Base-by-base conservation (phyloP, 2,329 filamentous ascomycete species). In the Pestalotiopsis sp. region DNA sequence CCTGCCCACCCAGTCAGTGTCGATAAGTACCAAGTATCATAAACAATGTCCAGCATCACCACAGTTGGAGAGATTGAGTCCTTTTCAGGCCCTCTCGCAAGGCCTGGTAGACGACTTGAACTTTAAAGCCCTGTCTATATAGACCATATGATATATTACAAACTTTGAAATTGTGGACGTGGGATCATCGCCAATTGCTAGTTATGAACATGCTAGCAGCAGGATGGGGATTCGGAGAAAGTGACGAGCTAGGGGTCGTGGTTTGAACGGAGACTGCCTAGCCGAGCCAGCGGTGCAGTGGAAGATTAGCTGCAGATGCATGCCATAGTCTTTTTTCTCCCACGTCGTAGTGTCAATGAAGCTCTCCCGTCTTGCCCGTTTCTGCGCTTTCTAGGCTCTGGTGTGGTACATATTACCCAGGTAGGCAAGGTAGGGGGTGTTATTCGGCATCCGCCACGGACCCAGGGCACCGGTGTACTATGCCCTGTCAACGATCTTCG, bases 261-360 rank as follows among this genome's bases (percentile, higher is more conserved):
- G 59, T 36, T 6, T n/a, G 23, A 38, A 20, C 23, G 36, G 59
- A 36, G 59, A 31, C 59, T 62, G 36, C 57, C 23, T 27, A 59
- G 27, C 11, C 57, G 57, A 59, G 57, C 57, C 23, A 27, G 23
- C 57, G 57, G 57, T 27, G 57, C 23, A 59, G 57, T 73, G 70
- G 73, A 72, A 73, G 65, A 70, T 75, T 77, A 76, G 76, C 73
- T 77, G 76, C 76, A 78, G 75, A 75, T 76, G 76, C 76, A 78
- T 76, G 74, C 73, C 75, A 60, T 67, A 58, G 62, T 65, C 38
- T 64, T 27, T 14, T 62, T n/a, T 36, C 23, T 41, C 31, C 31
- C 45, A 52, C 45, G 45, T 52, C 45, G 45, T 52, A 52, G 45
- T 52, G 45, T n/a, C 45, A 52, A 9, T n/a, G n/a, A 27, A 63